A percentile compares a stretch with the other conserved stretches of the same genome.
phyloP scores from a whole-genome alignment of 345 rosid species.

The Trapa incisa region DNA sequence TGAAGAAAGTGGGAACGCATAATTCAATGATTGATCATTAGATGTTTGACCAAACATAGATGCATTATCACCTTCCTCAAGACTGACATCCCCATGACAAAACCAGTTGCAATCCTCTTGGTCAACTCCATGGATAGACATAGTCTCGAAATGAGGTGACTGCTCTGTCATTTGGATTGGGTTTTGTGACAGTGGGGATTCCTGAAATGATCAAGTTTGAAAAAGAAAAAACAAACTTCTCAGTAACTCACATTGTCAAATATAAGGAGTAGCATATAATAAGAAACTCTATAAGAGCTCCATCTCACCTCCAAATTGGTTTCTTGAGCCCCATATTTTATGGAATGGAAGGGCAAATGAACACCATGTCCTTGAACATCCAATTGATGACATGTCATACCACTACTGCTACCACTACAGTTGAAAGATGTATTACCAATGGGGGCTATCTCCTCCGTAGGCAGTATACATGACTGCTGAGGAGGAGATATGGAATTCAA shows the following conservation, averaged over 20 bases:
- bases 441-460: background rate
- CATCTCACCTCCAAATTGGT: constrained; percentile 1
- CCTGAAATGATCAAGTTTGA: background rate
- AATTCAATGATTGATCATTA: too few relatives aligned
- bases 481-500: background rate
- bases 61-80: too few relatives aligned
- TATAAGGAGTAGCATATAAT: background rate
- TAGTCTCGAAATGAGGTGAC: too few relatives aligned
- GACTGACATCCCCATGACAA: too few relatives aligned
- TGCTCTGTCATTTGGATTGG: too few relatives aligned
- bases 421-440: background rate
- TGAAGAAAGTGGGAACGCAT: too few relatives aligned
- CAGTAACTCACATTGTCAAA: background rate
- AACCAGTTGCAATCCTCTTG: too few relatives aligned
- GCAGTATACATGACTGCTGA: background rate
- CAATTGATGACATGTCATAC: too few relatives aligned
- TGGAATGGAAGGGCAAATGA: background rate
- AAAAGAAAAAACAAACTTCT: background rate
- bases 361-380: background rate
- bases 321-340: background rate
- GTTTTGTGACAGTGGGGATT: background rate
- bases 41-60: too few relatives aligned
- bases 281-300: background rate
- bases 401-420: background rate
- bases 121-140: too few relatives aligned